phyloP scores from a whole-genome alignment of 78 protist species.

The Dictyostelium discoideum region DNA sequence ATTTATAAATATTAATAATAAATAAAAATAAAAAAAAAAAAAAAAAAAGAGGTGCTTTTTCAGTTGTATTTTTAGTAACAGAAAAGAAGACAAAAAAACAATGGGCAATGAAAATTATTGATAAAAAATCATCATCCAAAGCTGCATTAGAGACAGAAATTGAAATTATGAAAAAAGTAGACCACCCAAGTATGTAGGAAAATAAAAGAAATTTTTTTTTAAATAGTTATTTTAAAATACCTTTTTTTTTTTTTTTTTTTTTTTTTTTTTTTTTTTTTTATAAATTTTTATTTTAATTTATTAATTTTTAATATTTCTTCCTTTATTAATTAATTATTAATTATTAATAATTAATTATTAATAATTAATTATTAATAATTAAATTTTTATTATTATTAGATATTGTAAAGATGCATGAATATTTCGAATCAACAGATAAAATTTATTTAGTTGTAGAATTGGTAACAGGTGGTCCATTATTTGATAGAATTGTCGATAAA shows the following conservation, averaged over 20 bases:
- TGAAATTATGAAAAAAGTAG: constrained; percentile 63
- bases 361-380: too few relatives aligned
- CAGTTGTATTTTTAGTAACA: constrained; percentile 60
- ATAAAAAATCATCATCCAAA: constrained; percentile 43
- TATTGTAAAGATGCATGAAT: constrained; percentile 75
- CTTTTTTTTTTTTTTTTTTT: not conserved
- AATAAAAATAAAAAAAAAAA: not conserved
- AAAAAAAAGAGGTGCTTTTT: constrained; percentile 67
- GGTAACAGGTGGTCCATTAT: constrained; percentile 93
- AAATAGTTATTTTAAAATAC: too few relatives aligned
- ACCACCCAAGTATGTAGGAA: constrained; percentile 28
- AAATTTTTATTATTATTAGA: not conserved
- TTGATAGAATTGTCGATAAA: constrained; percentile 86
- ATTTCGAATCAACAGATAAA: constrained; percentile 63
- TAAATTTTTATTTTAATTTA: not conserved
- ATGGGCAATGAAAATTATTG: constrained; percentile 83
- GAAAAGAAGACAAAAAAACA: constrained; percentile 70
- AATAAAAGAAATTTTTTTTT: not conserved
- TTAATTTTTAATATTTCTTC: not conserved
- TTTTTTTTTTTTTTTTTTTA: not conserved
- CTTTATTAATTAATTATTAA: not conserved
- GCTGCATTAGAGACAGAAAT: constrained; percentile 56
- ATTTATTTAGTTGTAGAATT: constrained; percentile 51
- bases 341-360: not conserved
- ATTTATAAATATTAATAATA: not conserved